phyloP scores from a whole-genome alignment of 2,329 filamentous ascomycete genomes.

The Colletotrichum sp. region DNA sequence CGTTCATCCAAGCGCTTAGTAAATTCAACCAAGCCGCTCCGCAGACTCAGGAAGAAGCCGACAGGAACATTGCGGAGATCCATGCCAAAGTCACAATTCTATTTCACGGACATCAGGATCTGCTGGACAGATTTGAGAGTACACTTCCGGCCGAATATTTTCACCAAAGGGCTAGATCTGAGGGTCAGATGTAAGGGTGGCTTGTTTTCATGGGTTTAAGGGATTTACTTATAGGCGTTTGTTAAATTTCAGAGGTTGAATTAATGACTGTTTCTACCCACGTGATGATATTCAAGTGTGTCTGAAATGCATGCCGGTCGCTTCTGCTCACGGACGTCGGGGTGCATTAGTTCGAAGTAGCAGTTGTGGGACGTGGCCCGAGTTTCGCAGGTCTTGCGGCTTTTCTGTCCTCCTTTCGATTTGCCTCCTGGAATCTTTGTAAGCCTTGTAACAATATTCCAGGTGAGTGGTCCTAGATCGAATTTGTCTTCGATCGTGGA shows the following conservation, averaged over 20 bases:
- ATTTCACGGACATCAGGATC: background rate
- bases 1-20: slow-evolving; percentile 3
- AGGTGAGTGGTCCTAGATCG: background rate
- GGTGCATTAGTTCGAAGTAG: background rate
- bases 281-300: background rate
- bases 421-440: background rate
- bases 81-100: background rate
- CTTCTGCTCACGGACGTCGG: background rate
- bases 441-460: background rate
- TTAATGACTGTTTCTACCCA: background rate
- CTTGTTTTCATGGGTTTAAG: background rate
- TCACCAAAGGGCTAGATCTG: background rate
- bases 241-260: background rate
- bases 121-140: slow-evolving; percentile 14
- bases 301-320: background rate
- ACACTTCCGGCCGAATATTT: slow-evolving; percentile 3
- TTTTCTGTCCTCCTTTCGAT: background rate
- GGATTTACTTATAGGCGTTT: background rate
- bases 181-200: background rate
- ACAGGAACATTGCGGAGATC: background rate
- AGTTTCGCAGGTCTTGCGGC: background rate
- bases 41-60: background rate
- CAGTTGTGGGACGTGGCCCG: background rate
- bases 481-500: background rate
- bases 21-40: background rate